A percentile compares a stretch with the other conserved stretches of the same genome.
Evolutionary conservation across 306 rosid species (phyloP).

Genomic region (Bauhinia variegata): DNA sequence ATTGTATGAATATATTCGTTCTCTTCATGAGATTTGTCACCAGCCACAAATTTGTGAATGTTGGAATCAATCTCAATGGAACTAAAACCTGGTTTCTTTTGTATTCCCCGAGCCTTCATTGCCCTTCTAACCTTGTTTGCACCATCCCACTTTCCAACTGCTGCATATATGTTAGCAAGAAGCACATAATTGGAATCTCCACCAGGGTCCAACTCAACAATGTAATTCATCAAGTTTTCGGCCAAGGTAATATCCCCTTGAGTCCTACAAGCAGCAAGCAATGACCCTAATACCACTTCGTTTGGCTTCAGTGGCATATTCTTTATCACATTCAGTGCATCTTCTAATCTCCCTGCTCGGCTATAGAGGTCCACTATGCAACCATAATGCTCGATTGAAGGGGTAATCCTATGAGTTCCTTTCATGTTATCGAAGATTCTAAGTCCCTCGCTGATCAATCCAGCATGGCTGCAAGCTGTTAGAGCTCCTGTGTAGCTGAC

Average conservation of each 20-base stretch:
- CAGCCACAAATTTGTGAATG: slow-evolving; percentile 75
- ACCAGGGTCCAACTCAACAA: slow-evolving; percentile 55
- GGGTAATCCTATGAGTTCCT: slow-evolving; percentile 51
- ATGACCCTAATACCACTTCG: slow-evolving; percentile 84
- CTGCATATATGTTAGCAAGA: slow-evolving; percentile 81
- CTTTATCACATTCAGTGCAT: slow-evolving; percentile 62
- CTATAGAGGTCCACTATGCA: slow-evolving; percentile 86
- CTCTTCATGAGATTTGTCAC: slow-evolving; percentile 69
- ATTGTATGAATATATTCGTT: slow-evolving; percentile 43
- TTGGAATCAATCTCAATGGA: slow-evolving; percentile 74
- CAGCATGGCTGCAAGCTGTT: slow-evolving; percentile 84
- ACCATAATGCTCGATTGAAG: slow-evolving; percentile 83
- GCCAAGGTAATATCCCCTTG: slow-evolving; percentile 68
- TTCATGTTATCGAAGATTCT: slow-evolving; percentile 64
- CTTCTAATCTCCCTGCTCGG: slow-evolving; percentile 82
- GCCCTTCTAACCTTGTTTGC: slow-evolving; percentile 66
- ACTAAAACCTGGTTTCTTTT: slow-evolving; percentile 74
- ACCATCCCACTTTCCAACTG: slow-evolving; percentile 80
- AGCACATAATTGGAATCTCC: slow-evolving; percentile 87
- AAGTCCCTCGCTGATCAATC: slow-evolving; percentile 68
- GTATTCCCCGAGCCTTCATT: slow-evolving; percentile 74
- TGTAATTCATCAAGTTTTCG: slow-evolving; percentile 69
- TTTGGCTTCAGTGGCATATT: slow-evolving; percentile 88
- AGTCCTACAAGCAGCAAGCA: slow-evolving; percentile 86
- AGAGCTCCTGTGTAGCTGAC: slow-evolving; percentile 90